Evolutionary conservation across 148 eudicot genomes (phyloP), one percentile per base, ranked within the genome.

Genomic region (Diospyros lotus): DNA sequence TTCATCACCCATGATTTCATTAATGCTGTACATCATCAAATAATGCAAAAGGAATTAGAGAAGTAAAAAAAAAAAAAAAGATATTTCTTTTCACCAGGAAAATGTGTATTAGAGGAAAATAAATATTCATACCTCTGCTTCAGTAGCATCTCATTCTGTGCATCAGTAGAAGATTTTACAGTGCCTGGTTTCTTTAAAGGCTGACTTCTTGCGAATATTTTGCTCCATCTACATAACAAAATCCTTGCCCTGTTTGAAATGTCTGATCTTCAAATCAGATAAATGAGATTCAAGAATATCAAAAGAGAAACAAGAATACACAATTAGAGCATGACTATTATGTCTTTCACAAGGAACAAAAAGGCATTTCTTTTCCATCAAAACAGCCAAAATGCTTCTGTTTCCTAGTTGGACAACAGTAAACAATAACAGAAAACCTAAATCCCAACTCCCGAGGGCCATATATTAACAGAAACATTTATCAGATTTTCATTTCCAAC

Each of bases 241-340:
- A 73, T 75, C 82, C 88, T 89, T 75, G 99, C 96, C 89, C 96
- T 92, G 86, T 87, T 85, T 87, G 99, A 88, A 73, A 95, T 84
- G 78, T 88, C 99, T 95, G 96, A 86, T 92, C 86, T 82, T 86
- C 93, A 88, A 88, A 90, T 83, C 87, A 89, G 92, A 87, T 81
- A 84, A 85, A 84, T 88, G 86, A 87, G 86, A 82, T 59, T 75
- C 81, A 77, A 65, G 71, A 64, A 73, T 54, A 78, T 51, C 8
- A 42, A 17, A 73, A 71, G 39, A 62, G 39, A 43, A 14, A 63
- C 5, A 72, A 50, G 45, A 63, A 13, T 28, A 28, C 28, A 28
- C 28, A 28, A 28, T 28, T 28, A 28, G 6, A 9, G 41, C 38
- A 69, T 40, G 58, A 58, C 11, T 38, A 48, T 28, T 28, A 28